Conservation (phyloP, 75 land plant genomes). For the Cryptomeria japonica region DNA sequence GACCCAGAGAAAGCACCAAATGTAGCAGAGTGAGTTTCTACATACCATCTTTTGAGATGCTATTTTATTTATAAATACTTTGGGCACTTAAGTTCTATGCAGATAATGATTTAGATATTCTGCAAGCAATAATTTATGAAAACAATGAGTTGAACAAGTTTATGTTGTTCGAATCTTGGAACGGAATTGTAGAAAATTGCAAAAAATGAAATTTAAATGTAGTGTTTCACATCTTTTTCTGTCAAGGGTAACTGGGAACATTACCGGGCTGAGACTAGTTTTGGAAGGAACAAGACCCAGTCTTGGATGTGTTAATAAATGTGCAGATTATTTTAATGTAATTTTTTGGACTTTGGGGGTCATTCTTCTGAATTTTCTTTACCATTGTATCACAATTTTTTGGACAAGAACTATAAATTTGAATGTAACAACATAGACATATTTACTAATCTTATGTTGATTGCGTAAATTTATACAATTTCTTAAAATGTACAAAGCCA, state of each 20-base stretch:
- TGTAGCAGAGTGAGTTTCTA: slow-evolving; percentile 61
- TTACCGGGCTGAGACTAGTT: no score
- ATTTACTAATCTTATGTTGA: no score
- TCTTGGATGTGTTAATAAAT: no score
- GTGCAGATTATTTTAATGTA: no score
- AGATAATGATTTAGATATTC: not conserved
- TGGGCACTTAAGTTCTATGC: not conserved
- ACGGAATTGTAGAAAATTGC: not conserved
- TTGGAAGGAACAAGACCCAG: no score
- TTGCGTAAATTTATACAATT: no score
- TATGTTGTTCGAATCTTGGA: not conserved
- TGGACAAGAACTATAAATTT: not conserved
- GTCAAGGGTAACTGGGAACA: no score
- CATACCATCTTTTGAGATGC: not conserved
- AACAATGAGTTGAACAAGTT: not conserved
- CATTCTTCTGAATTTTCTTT: no score
- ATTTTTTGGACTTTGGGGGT: no score
- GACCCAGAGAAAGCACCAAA: slow-evolving; percentile 90
- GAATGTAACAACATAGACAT: not conserved
- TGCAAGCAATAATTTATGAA: not conserved
- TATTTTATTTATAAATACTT: not conserved
- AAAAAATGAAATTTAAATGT: not conserved
- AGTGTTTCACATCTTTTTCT: not conserved
- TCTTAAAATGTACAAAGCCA: no score
- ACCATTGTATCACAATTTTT: no score